Evolutionary conservation across 352 stramenopile species (phyloP), one percentile per base, ranked within the genome.

Genomic region (Pythium angustatum): DNA sequence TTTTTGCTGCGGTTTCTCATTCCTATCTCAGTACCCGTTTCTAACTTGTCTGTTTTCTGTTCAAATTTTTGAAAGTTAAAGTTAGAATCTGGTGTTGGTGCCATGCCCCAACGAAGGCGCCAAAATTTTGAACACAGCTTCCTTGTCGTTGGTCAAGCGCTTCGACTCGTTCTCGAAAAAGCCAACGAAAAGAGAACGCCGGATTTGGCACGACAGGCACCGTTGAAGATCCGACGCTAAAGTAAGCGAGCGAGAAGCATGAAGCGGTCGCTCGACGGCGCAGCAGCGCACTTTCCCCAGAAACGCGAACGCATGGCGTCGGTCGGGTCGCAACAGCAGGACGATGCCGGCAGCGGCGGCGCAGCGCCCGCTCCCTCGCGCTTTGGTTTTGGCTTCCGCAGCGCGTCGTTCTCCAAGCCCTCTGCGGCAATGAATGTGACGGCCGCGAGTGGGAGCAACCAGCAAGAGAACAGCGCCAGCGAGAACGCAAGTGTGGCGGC

Each of bases 311-410:
- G 58, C 64, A 66, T 66, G 53, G 62, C 44, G 41, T 44, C 62
- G n/a, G 47, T 58, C 54, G 54, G 30, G n/a, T 27, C 38, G 11
- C 44, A 51, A 14, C 44, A 30, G 44, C 40, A 47, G 40, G n/a
- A n/a, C n/a, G n/a, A n/a, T n/a, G n/a, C n/a, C 38, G 38, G 36
- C 36, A 19, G 44, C 30, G 17, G 44, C 41, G 47, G 15, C 52
- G 7, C 2, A 33, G 69, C 33, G 56, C 22, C 38, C 33, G 51
- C 24, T 17, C 24, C 12, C n/a, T 30, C 67, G 17, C 72, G 66
- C 66, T 79, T 77, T 30, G 72, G 72, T 54, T 78, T 78, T 55
- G 71, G 71, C 28, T 79, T 79, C 62, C 72, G 66, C 31, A 26
- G 44, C 19, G 43, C 69, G 21, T 28, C 48, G 26, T 12, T 54